phyloP scores from a whole-genome alignment of 805 yeast genomes.

The Saccharomyces mikatae region DNA sequence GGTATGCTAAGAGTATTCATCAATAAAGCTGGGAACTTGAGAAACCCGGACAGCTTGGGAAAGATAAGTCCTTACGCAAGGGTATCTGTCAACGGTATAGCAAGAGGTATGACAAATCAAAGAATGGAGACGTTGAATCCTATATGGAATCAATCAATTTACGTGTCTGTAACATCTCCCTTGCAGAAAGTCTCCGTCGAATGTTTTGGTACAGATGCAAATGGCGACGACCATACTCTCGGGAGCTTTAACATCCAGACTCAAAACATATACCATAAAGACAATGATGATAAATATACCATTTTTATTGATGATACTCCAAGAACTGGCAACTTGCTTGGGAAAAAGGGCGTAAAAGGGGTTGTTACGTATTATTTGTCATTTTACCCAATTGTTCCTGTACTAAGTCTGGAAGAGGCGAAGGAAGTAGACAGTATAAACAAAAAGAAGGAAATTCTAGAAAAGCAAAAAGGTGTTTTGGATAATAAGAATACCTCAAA shows the following conservation, averaged over 20 bases:
- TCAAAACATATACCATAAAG: slow-evolving; percentile 52
- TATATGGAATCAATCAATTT: slow-evolving; percentile 70
- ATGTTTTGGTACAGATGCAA: slow-evolving; percentile 75
- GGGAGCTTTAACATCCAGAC: slow-evolving; percentile 69
- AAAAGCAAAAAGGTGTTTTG: slow-evolving; percentile 18
- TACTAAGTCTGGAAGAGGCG: slow-evolving; percentile 61
- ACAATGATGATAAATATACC: slow-evolving; percentile 47
- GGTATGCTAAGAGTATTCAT: slow-evolving; percentile 74
- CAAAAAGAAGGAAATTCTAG: slow-evolving; percentile 31
- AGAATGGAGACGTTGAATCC: slow-evolving; percentile 62
- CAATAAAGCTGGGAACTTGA: slow-evolving; percentile 58
- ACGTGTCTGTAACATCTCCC: slow-evolving; percentile 67
- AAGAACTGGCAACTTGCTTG: slow-evolving; percentile 52
- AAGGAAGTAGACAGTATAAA: slow-evolving; percentile 41
- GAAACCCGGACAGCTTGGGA: slow-evolving; percentile 77
- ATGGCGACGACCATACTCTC: slow-evolving; percentile 66
- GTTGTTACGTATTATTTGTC: slow-evolving; percentile 58
- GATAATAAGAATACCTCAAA: slow-evolving; percentile 25
- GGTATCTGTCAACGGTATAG: slow-evolving; percentile 61
- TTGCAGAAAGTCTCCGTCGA: slow-evolving; percentile 73
- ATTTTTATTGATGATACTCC: slow-evolving; percentile 48
- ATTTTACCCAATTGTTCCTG: slow-evolving; percentile 72
- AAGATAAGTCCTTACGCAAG: slow-evolving; percentile 82
- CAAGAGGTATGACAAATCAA: slow-evolving; percentile 64
- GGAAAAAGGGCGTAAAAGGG: slow-evolving; percentile 73